Conservation (phyloP, 352 stramenopile species). For the Phytophthora europaea region DNA sequence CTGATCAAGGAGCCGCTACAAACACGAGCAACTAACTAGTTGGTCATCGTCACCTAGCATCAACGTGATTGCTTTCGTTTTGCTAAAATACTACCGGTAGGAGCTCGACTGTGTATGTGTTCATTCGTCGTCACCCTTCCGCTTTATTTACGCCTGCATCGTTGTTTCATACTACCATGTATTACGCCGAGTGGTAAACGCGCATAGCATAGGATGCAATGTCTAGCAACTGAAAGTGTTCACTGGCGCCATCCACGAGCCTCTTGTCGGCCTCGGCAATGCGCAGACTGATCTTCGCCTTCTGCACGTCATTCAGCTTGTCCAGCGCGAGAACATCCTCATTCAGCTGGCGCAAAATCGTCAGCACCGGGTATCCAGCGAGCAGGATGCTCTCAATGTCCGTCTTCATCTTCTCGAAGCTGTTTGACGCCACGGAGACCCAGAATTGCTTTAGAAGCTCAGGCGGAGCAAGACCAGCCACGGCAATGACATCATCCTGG, state of each 20-base stretch:
- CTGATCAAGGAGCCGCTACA: conserved; percentile 62
- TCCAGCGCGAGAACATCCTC: conserved; percentile 80
- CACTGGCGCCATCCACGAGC: conserved; percentile 96
- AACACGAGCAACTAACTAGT: conserved; percentile 38
- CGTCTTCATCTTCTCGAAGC: conserved; percentile 92
- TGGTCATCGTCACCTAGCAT: neutral
- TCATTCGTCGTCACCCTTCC: conserved; percentile 9
- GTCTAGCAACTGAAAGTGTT: conserved; percentile 97
- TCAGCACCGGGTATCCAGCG: conserved; percentile 94
- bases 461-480: conserved; percentile 84
- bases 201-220: conserved; percentile 92
- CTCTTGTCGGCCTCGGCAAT: conserved; percentile 97
- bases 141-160: conserved; percentile 32
- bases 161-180: conserved; percentile 13
- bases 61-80: conserved; percentile 1
- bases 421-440: conserved; percentile 78
- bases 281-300: conserved; percentile 94
- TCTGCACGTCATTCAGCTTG: conserved; percentile 91
- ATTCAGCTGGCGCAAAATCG: conserved; percentile 92
- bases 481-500: conserved; percentile 82
- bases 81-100: conserved; percentile 24
- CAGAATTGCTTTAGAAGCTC: conserved; percentile 87
- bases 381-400: conserved; percentile 94
- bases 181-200: conserved; percentile 58
- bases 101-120: conserved; percentile 10